Evolutionary conservation across 768 basidiomycete species (phyloP), one percentile per base, ranked within the genome.

Genomic region (Boletus tylopilopsis): DNA sequence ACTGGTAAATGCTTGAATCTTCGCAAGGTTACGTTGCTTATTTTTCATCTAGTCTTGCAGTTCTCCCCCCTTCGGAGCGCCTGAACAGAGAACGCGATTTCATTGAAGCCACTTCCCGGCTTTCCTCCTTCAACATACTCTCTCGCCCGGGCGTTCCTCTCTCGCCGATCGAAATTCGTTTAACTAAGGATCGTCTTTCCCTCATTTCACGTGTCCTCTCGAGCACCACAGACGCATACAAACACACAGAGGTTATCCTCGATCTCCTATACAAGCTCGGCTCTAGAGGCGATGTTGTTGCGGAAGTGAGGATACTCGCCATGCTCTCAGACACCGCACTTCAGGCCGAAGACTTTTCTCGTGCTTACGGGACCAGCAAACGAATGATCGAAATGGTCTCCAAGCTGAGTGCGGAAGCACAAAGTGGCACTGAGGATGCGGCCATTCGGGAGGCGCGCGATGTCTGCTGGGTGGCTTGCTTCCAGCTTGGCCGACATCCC

Each of bases 81-180:
- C 75, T 94, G 47, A 57, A 67, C 13, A 74, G 72, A 50, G 92
- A 97, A 64, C 86, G 84, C 48, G 87, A 92, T 47, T 99, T 97
- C 68, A 96, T 99, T 54, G 94, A 98, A 71, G 96, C 96, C 2
- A 99, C 96, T 1, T 95, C 93, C 22, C 85, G 91, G 2, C 84
- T 99, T 11, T 82, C 86, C n/a, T 92, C 95, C 4, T 99, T 91
- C 76, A 89, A 90, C 50, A 77, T 95, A 51, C 75, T 76, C 64
- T 84, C 91, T 21, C 76, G 81, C 6, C 80, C 84, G 9, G 86
- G 90, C 39, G 79, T 85, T 36, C 78, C 84, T 6, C 84, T 98
- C 44, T 80, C 92, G 9, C 95, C 95, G 0, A 82, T 96, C 51
- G 94, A 97, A 67, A 93, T 99, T 52, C 86, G 95, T 9, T 78